Conservation (phyloP, 805 yeast genomes). For the Naumovozyma baii region DNA sequence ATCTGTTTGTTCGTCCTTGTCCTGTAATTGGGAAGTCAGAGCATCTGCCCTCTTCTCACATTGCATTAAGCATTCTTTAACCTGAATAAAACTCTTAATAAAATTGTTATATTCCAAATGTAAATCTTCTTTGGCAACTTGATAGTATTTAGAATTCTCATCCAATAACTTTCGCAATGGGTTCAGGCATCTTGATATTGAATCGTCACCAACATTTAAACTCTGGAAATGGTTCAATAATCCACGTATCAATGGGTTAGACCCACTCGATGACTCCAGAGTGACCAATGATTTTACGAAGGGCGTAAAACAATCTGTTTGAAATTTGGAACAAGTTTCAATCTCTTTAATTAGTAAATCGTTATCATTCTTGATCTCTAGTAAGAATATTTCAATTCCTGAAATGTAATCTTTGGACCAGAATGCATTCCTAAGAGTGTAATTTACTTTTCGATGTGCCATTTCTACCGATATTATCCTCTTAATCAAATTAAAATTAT, state of each 20-base stretch:
- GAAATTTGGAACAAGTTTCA: slow-evolving; percentile 14
- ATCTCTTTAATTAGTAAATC: slow-evolving; percentile 9
- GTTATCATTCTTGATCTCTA: slow-evolving; percentile 14
- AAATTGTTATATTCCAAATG: slow-evolving; percentile 6
- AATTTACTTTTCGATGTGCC: background rate
- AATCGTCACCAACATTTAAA: background rate
- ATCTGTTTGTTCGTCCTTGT: background rate
- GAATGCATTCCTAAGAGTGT: slow-evolving; percentile 10
- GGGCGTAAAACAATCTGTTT: slow-evolving; percentile 12
- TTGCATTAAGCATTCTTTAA: slow-evolving; percentile 6
- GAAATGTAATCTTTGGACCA: slow-evolving; percentile 29
- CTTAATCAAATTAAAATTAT: too few relatives aligned
- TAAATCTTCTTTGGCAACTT: slow-evolving; percentile 7
- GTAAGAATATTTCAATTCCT: slow-evolving; percentile 21
- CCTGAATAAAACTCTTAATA: slow-evolving; percentile 5
- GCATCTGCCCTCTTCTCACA: slow-evolving; percentile 2
- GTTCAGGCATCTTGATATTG: slow-evolving; percentile 4
- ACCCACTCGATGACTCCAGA: slow-evolving; percentile 1
- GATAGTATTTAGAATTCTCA: slow-evolving; percentile 4
- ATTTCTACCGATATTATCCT: too few relatives aligned
- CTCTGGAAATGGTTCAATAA: background rate
- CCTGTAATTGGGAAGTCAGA: background rate
- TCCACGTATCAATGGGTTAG: background rate
- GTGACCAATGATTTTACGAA: background rate
- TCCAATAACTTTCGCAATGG: slow-evolving; percentile 5